A percentile compares a stretch with the other conserved stretches of the same genome.
phyloP scores from a whole-genome alignment of 352 stramenopile species.

The Phytophthora lateralis region DNA sequence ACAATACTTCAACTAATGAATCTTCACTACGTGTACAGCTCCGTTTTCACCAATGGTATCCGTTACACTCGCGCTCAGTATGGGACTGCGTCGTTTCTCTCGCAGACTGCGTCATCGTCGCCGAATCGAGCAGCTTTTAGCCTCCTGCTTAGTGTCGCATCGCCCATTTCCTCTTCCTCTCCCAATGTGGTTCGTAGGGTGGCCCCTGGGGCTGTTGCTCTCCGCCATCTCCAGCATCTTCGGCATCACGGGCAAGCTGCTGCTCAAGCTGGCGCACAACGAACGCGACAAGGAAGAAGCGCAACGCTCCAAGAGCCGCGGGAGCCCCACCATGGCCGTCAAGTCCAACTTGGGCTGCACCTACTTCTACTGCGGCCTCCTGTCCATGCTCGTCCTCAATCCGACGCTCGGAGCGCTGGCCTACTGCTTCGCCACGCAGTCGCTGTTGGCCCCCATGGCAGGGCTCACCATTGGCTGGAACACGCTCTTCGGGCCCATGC shows the following conservation, averaged over 20 bases:
- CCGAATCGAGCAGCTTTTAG: slow-evolving; percentile 17
- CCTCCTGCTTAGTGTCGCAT: slow-evolving; percentile 13
- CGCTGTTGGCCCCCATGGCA: slow-evolving; percentile 81
- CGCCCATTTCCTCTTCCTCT: slow-evolving; percentile 10
- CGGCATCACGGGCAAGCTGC: slow-evolving; percentile 78
- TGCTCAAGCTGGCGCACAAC: slow-evolving; percentile 84
- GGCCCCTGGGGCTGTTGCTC: slow-evolving; percentile 77
- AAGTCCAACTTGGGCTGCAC: slow-evolving; percentile 52
- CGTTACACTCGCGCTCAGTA: slow-evolving; percentile 6
- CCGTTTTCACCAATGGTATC: background rate
- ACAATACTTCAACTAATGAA: slow-evolving; percentile 1
- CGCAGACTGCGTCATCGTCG: slow-evolving; percentile 29
- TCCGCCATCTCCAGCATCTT: slow-evolving; percentile 80
- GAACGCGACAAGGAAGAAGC: slow-evolving; percentile 65
- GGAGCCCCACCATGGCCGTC: slow-evolving; percentile 15
- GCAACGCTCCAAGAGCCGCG: slow-evolving; percentile 28
- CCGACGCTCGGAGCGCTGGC: slow-evolving; percentile 63
- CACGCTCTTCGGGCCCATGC: slow-evolving; percentile 71
- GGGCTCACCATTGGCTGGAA: slow-evolving; percentile 87
- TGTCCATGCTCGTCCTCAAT: slow-evolving; percentile 82
- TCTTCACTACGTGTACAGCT: background rate
- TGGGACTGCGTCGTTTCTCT: slow-evolving; percentile 5
- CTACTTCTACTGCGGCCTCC: slow-evolving; percentile 75
- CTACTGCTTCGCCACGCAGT: slow-evolving; percentile 84
- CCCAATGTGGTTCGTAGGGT: slow-evolving; percentile 61